Conservation (phyloP, 2,329 filamentous ascomycete genomes). For the Penicillium freii region DNA sequence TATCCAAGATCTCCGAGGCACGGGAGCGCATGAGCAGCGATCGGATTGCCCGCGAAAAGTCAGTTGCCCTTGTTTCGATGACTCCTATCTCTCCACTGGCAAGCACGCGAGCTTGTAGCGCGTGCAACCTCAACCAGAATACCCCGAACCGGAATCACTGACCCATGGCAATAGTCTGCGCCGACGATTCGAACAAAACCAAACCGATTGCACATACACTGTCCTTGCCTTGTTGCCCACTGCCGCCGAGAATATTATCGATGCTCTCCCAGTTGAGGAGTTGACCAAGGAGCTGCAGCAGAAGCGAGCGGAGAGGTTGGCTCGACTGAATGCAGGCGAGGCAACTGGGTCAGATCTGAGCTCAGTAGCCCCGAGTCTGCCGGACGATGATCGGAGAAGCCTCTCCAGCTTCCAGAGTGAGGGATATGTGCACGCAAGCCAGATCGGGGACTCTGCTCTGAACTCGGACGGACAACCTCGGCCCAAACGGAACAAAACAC, state of each 20-base stretch:
- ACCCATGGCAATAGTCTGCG: constrained; percentile 63
- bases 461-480: constrained; percentile 47
- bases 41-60: constrained; percentile 96
- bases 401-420: constrained; percentile 69
- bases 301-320: constrained; percentile 75
- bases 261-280: constrained; percentile 84
- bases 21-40: constrained; percentile 96
- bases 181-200: constrained; percentile 96
- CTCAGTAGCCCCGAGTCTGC: constrained; percentile 64
- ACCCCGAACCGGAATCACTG: constrained; percentile 15
- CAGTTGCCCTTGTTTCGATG: constrained; percentile 32
- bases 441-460: constrained; percentile 58
- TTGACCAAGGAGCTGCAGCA: constrained; percentile 92
- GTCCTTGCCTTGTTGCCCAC: constrained; percentile 94
- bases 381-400: constrained; percentile 68
- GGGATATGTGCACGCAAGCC: constrained; percentile 79
- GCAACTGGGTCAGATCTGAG: constrained; percentile 56
- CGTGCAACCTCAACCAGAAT: neutral
- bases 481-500: constrained; percentile 78
- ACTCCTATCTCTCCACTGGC: neutral
- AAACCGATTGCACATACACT: constrained; percentile 97
- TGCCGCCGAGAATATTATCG: constrained; percentile 82
- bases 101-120: constrained; percentile 16
- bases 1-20: constrained; percentile 87
- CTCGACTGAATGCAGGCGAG: constrained; percentile 57